phyloP scores from a whole-genome alignment of 176 grass and related monocot species.

The barley (Hordeum vulgare) region DNA sequence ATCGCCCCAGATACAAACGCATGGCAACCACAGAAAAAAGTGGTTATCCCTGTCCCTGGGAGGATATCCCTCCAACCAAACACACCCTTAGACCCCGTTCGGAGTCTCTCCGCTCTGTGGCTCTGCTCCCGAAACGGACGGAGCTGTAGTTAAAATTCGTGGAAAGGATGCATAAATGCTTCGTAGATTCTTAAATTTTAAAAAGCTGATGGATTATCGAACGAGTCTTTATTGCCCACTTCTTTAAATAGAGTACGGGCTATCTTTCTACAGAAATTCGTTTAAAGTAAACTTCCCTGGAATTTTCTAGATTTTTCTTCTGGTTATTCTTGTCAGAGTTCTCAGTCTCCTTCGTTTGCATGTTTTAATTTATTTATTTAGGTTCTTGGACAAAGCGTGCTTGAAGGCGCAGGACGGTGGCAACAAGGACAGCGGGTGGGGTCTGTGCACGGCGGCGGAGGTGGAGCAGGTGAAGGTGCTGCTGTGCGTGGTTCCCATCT shows the following conservation, averaged over 20 bases:
- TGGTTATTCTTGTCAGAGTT: not conserved
- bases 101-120: too few relatives aligned
- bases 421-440: slow-evolving; percentile 51
- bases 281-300: not conserved
- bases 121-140: too few relatives aligned
- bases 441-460: slow-evolving; percentile 52
- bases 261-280: not conserved
- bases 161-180: too few relatives aligned
- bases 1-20: too few relatives aligned
- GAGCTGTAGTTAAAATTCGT: too few relatives aligned
- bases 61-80: too few relatives aligned
- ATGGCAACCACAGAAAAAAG: too few relatives aligned
- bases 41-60: too few relatives aligned
- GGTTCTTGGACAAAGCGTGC: slow-evolving; percentile 88
- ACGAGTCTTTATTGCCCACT: not conserved
- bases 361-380: slow-evolving; percentile 6
- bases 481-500: slow-evolving; percentile 73
- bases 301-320: not conserved
- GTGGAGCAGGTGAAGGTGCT: slow-evolving; percentile 82
- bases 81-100: too few relatives aligned
- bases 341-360: not conserved
- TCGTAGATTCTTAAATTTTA: too few relatives aligned
- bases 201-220: too few relatives aligned
- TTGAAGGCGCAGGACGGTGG: slow-evolving; percentile 33
- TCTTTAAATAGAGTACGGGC: not conserved